Base-by-base conservation (phyloP, 1,284 basidiomycete genomes). In the Ceratobasidium theobromae region DNA sequence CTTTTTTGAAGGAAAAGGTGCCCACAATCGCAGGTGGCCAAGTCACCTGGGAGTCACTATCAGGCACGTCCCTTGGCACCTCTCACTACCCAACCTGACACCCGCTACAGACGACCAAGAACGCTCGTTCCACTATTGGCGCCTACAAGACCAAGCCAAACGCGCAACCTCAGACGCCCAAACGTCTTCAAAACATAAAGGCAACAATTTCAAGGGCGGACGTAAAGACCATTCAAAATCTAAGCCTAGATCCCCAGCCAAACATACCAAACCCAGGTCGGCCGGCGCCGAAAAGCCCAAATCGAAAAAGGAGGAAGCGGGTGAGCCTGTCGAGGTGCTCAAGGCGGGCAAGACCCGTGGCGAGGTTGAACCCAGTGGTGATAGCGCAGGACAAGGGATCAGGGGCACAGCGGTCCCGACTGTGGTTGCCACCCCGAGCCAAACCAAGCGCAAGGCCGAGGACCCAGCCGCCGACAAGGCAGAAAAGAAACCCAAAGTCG, bases 111-210 rank as follows among this genome's bases (percentile, higher is more conserved):
- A 84, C 77, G 81, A 83, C 11, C 78, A 80, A 53, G 89, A 90
- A 72, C 86, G 85, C 70, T 76, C 78, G 1, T 89, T 89, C 77
- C 85, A 88, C 72, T 77, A 88, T 41, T 85, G 88, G 73, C 85
- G 89, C 12, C 87, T 87, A 2, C 82, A 86, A 67, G 79, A 80
- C 23, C 85, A 86, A 1, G 89, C 88, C 1, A 82, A 81, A 68
- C 77, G 77, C 4, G 76, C 74, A 11, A 69, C 79, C 38, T 69
- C 71, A 12, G 73, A 74, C 57, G 55, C 74, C 12, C 68, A 75
- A 12, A 32, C 68, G 23, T 75, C 65, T 68, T 74, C 76, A 45
- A 67, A 79, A 16, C 76, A 79, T 3, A 77, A 79, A 3, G 72
- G 79, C 2, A 77, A 79, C n/a, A 74, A 78, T 0, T 71, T 76